Evolutionary conservation across 805 yeast species (phyloP).

Genomic region (Metschnikowia dekortorum): DNA sequence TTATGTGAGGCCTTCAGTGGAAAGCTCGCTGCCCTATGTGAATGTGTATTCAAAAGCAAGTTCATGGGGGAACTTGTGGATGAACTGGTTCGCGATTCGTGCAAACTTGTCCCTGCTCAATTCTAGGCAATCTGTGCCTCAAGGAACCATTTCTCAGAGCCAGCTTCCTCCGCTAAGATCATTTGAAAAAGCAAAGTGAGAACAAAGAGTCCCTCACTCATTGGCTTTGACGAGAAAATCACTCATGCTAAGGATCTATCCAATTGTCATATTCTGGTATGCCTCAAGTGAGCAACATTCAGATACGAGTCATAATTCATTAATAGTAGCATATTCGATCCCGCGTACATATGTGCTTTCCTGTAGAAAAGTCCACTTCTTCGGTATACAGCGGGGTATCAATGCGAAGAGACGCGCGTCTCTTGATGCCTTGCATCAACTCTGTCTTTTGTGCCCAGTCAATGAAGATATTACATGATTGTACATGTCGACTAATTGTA

Average conservation of each 20-base stretch:
- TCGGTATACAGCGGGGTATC: not conserved
- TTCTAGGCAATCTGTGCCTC: conserved; percentile 6
- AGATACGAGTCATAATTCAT: not conserved
- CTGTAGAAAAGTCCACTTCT: not conserved
- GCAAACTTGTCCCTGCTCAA: conserved; percentile 15
- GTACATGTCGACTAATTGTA: not conserved
- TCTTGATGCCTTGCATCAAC: not conserved
- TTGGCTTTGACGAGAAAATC: no score
- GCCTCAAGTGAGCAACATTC: not conserved
- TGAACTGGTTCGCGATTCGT: conserved; percentile 36
- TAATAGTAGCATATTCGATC: not conserved
- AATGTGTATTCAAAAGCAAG: conserved; percentile 29
- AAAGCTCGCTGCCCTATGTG: conserved; percentile 27
- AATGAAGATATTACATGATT: not conserved
- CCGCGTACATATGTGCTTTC: not conserved
- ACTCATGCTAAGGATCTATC: not conserved
- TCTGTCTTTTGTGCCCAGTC: conserved; percentile 1
- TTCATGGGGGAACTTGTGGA: conserved; percentile 25
- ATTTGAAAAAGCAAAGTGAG: conserved; percentile 4
- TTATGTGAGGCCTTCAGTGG: conserved; percentile 30
- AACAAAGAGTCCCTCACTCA: no score
- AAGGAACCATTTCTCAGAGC: conserved; percentile 9
- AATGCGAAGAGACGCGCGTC: not conserved
- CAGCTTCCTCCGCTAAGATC: conserved; percentile 7
- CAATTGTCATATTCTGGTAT: not conserved